Evolutionary conservation across 768 basidiomycete species (phyloP), one percentile per base, ranked within the genome.

Genomic region (Exsudoporus frostii): DNA sequence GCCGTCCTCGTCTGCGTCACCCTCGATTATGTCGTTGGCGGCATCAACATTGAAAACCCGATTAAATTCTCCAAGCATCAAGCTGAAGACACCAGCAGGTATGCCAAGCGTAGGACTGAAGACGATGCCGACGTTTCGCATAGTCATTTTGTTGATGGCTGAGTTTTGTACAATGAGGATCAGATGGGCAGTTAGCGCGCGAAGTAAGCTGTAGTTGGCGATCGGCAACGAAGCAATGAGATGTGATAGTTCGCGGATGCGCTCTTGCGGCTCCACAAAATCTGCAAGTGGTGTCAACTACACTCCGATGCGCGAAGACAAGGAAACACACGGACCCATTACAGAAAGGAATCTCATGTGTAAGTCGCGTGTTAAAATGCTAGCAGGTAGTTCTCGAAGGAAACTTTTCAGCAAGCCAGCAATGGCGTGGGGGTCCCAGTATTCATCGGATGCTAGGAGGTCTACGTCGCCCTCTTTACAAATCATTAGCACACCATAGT

Each of bases 121-220:
- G 22, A 98, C 96, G 55, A 99, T 98, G 17, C 96, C 95, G 25
- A 99, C 92, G 68, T 99, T 99, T 42, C 96, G 85, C 83, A 98
- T 87, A 38, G 90, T 95, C 97, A 99, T 99, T 77, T 95, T 98
- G 83, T 97, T 97, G 53, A 88, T 74, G 39, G 79, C 63, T 17
- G 93, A 83, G 66, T 98, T 94, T 70, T 92, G 88, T 41, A 98
- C 93, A 62, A 99, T 90, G 40, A 94, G 78, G 60, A 98, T 97
- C 55, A 99, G 78, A 71, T 99, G 96, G 24, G 95, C 92, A 2
- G 88, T 95, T 51, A 99, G 79, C 15, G 96, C 95, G 34, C 96
- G 89, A 53, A 98, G 83, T 19, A 98, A 78, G 53, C 87, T 92
- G 71, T 98, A 99, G 70, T 98, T 98, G 57, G 89, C 85, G 19